Evolutionary conservation across 2,329 filamentous ascomycete genomes (phyloP), one percentile per base, ranked within the genome.

Genomic region (Trichophyton rubrum): DNA sequence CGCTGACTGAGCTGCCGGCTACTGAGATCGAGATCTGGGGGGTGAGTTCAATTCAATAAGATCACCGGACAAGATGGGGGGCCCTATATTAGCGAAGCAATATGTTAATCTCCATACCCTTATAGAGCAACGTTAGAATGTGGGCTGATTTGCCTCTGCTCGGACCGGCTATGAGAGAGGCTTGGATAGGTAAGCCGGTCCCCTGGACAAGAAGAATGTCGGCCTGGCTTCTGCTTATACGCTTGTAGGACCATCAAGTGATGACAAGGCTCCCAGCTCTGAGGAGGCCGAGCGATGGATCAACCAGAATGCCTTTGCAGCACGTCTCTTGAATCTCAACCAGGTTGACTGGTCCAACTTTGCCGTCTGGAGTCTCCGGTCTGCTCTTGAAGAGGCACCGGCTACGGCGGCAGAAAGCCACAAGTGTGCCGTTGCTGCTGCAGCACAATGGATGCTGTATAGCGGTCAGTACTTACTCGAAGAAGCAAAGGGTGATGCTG

Each of bases 101-200:
- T 55, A 35, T 55, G 51, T 27, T 55, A 13, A 55, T 35, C 33
- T 8, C 15, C 3, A 55, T 35, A 7, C 27, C 8, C 7, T 24
- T 35, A 11, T 3, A 55, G 51, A 55, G 27, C 27, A 55, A 27
- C 17, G 22, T 43, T 1, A 17, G 7, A 57, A 35, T 57, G 8
- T 57, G 55, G 55, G 40, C 55, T 40, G 55, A 57, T 57, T 27
- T 57, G 15, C 55, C 55, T 41, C 17, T 57, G 8, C 55, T 57
- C 15, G 55, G 35, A 6, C 55, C 55, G 13, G 27, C 55, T 7
- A 57, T 57, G 55, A 41, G 55, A 41, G 55, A 57, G 24, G 55
- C 55, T 24, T 57, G 55, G 55, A 57, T 57, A 40, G 15, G 55
- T 57, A 57, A 17, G 35, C 15, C 7, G 24, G 2, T 17, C 35